Evolutionary conservation across 2,329 filamentous ascomycete species (phyloP), one percentile per base, ranked within the genome.

Genomic region (Triangularia verruculosa): DNA sequence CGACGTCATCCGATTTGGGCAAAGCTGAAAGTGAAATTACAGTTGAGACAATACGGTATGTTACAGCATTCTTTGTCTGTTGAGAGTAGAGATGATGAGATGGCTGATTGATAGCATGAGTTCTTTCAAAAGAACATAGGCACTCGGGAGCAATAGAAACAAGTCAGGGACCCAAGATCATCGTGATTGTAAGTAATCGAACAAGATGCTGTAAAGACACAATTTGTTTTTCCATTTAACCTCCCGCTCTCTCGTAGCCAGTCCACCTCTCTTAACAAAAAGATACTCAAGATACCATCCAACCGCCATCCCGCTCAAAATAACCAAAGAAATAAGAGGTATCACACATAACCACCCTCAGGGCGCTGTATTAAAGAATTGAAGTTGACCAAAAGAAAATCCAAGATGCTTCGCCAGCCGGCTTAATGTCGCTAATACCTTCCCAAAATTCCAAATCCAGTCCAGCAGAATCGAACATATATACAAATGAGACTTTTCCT

Each of bases 1-100:
- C 20, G 51, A 54, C 51, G 51, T 54, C 51, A 54, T 54, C 51
- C 51, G 51, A 54, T 54, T 54, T 54, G 13, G 51, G 39, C 17
- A n/a, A 12, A 47, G 39, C 7, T 47, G 39, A 28, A 28, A 17
- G 4, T 17, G 39, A 9, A 47, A 47, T 20, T 20, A 47, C 39
- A 17, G 39, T 4, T 12, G n/a, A 5, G 11, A 15, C 20, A 12
- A 9, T 47, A 47, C 39, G n/a, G 39, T 47, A 47, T 47, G 5
- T 47, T 47, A 47, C n/a, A n/a, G n/a, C n/a, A 6, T 20, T 20
- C 9, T n/a, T 43, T 5, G 34, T n/a, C 4, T 39, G 3, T 39
- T 39, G n/a, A 47, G n/a, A 20, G 39, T 20, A 20, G 39, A 47
- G 39, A 47, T 47, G 39, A 43, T 34, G 9, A 12, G 34, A 43